phyloP scores from a whole-genome alignment of 2,329 filamentous ascomycete genomes.

The Nothopassalora personata region DNA sequence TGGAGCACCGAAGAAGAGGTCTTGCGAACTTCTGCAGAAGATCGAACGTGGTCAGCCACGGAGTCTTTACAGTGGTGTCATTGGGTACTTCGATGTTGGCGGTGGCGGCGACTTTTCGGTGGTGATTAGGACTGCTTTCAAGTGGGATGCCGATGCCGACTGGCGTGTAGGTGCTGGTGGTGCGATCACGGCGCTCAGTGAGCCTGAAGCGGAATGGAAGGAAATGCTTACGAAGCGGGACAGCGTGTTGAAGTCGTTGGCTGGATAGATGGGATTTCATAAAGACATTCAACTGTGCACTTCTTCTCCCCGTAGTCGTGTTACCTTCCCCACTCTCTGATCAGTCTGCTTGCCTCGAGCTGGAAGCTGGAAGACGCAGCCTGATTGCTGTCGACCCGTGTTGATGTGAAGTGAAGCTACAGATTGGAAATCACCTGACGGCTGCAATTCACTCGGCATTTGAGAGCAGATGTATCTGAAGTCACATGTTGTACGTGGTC shows the following conservation, averaged over 20 bases:
- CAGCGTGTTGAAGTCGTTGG: slow-evolving; percentile 21
- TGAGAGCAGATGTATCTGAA: too few relatives aligned
- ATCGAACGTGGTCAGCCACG: slow-evolving; percentile 62
- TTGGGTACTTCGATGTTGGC: slow-evolving; percentile 83
- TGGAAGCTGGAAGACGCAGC: too few relatives aligned
- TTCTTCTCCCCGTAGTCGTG: too few relatives aligned
- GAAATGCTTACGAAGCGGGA: slow-evolving; percentile 64
- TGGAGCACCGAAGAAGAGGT: slow-evolving; percentile 88
- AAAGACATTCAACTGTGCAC: slow-evolving; percentile 10
- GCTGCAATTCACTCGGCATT: too few relatives aligned
- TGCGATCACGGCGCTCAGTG: slow-evolving; percentile 80
- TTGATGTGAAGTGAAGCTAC: too few relatives aligned
- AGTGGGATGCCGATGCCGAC: slow-evolving; percentile 58
- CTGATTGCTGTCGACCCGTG: too few relatives aligned
- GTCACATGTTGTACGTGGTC: too few relatives aligned
- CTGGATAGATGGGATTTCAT: slow-evolving; percentile 1
- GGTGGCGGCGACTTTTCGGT: slow-evolving; percentile 88
- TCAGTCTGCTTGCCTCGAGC: too few relatives aligned
- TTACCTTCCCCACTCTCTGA: too few relatives aligned
- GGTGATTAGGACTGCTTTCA: slow-evolving; percentile 76
- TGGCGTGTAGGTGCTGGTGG: slow-evolving; percentile 90
- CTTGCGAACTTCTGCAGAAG: slow-evolving; percentile 70
- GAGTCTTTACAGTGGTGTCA: slow-evolving; percentile 78
- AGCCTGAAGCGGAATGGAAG: slow-evolving; percentile 72
- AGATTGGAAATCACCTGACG: too few relatives aligned